Evolutionary conservation across 2,329 filamentous ascomycete genomes (phyloP), one percentile per base, ranked within the genome.

Genomic region (Cercospora canescens): DNA sequence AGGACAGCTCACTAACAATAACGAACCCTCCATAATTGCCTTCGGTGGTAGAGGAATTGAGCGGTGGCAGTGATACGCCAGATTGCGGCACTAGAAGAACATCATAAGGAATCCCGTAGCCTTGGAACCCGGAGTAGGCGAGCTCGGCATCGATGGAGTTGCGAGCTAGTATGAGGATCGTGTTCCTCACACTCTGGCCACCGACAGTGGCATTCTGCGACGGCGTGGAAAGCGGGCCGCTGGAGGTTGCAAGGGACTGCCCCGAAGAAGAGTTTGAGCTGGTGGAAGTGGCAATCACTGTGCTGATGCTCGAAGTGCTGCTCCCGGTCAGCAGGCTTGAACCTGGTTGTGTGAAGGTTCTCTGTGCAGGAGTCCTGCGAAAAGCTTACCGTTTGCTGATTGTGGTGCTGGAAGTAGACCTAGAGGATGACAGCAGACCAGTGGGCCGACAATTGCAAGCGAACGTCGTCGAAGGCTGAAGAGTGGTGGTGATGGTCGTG

Each of bases 1-100:
- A 64, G 3, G 62, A 64, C 18, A 64, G 56, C 24, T 64, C 62
- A 41, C 62, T 60, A 30, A 64, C 45, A 6, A 54, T 64, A 30
- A 64, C 55, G 56, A 64, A 64, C n/a, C 62, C 62, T 28, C 62
- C 62, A 30, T 64, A 64, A 7, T 64, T 64, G 21, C 62, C 62
- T 39, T 37, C 21, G 1, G 56, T 64, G 1, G 62, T 12, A 6
- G 62, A 52, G n/a, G 62, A 64, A 6, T 64, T 64, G 0, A 64
- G 62, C 4, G 32, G 8, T 2, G 62, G 62, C 7, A 64, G 56
- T 3, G 62, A 35, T 3, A 39, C 45, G n/a, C 62, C 62, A 18
- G 62, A 21, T 41, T 28, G 45, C 14, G 62, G 55, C 1, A 64
- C 62, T 3, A 64, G 8, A 3, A 64, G 62, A 6, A 64, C 62